Evolutionary conservation across 2,329 filamentous ascomycete species (phyloP).

Genomic region (Leptographium wingfieldii): DNA sequence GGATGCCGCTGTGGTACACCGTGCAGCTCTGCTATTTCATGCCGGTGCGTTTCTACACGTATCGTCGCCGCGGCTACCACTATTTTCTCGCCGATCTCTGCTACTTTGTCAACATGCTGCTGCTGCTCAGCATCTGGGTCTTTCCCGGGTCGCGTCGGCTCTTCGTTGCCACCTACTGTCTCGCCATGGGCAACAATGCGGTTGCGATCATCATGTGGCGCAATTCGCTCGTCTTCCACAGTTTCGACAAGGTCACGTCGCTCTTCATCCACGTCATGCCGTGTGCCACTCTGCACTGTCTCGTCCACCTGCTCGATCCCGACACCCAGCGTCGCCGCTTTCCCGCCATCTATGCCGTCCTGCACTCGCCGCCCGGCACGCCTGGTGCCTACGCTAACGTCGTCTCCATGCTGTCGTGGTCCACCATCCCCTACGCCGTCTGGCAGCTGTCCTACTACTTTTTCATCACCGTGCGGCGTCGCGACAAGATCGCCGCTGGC

Average conservation of each 20-base stretch:
- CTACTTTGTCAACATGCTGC: constrained; percentile 91
- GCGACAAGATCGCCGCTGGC: constrained; percentile 89
- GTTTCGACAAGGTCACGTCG: constrained; percentile 93
- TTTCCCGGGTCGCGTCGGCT: constrained; percentile 85
- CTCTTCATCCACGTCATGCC: constrained; percentile 99
- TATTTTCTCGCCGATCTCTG: constrained; percentile 96
- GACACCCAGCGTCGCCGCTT: constrained; percentile 58
- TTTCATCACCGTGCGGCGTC: constrained; percentile 86
- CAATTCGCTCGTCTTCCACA: constrained; percentile 96
- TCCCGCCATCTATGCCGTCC: constrained; percentile 77
- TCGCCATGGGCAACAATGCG: constrained; percentile 93
- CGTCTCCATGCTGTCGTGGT: constrained; percentile 83
- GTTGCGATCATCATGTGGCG: constrained; percentile 98
- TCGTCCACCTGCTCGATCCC: constrained; percentile 67
- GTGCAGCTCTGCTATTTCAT: constrained; percentile 84
- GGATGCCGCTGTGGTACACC: constrained; percentile 90
- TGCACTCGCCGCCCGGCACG: constrained; percentile 52
- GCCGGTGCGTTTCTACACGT: constrained; percentile 87
- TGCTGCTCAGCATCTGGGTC: constrained; percentile 73
- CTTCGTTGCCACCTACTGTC: constrained; percentile 82
- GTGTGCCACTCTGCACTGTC: constrained; percentile 80
- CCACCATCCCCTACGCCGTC: constrained; percentile 77
- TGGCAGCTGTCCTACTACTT: constrained; percentile 94
- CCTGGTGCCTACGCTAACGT: constrained; percentile 68
- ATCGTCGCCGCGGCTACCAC: constrained; percentile 83